Percentiles rank a stretch among this genome's conserved stretches.
Evolutionary conservation across 2,329 filamentous ascomycete species (phyloP).

Genomic region (Teratosphaeria gauchensis): DNA sequence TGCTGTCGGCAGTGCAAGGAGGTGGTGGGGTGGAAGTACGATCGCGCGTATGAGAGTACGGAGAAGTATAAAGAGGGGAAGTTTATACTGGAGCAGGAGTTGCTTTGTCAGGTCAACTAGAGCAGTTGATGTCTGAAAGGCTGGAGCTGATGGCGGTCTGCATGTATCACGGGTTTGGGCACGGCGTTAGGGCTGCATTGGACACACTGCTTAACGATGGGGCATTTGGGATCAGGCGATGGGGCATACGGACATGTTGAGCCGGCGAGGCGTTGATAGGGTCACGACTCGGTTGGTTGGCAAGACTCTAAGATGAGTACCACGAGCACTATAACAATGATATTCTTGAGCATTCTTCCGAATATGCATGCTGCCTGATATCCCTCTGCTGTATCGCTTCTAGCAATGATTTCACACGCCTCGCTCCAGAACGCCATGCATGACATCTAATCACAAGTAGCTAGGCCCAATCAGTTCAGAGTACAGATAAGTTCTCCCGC

Average conservation of each 20-base stretch:
- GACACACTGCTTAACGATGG: background rate
- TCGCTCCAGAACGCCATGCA: background rate
- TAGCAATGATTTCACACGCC: background rate
- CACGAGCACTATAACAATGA: background rate
- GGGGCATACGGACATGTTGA: background rate
- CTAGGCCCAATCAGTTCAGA: background rate
- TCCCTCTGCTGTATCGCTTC: background rate
- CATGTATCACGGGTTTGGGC: background rate
- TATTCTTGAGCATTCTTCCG: background rate
- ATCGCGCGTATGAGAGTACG: conserved; percentile 81
- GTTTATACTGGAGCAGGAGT: conserved; percentile 87
- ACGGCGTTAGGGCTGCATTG: background rate
- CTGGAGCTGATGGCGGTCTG: background rate
- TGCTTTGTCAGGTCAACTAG: conserved; percentile 65
- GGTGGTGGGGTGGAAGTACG: conserved; percentile 96
- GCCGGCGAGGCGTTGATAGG: background rate
- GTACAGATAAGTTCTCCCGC: background rate
- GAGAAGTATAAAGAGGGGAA: conserved; percentile 99
- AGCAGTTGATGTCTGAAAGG: background rate
- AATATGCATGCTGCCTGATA: background rate
- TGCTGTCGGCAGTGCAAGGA: conserved; percentile 82
- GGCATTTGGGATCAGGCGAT: background rate
- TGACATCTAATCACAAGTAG: background rate
- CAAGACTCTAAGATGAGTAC: background rate
- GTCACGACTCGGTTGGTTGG: background rate